Conservation (phyloP, 306 rosid species). For the Malus orientalis region DNA sequence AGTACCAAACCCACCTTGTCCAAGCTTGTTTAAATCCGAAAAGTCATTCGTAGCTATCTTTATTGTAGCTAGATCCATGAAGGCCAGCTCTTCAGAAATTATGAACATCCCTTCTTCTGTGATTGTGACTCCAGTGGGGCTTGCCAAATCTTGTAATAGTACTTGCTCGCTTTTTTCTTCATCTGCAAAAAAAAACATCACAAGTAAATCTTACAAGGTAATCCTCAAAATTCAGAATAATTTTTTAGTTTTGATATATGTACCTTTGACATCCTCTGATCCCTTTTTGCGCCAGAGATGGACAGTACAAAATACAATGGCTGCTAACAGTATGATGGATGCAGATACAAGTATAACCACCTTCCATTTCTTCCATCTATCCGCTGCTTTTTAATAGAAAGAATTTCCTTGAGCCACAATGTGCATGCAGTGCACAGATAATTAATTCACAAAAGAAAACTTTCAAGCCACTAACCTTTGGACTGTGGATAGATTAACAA, state of each 20-base stretch:
- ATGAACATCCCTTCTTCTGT: slow-evolving; percentile 36
- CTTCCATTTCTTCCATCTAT: slow-evolving; percentile 43
- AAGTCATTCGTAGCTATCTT: slow-evolving; percentile 15
- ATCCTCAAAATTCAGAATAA: no score
- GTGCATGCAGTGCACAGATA: no score
- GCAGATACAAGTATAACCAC: slow-evolving; percentile 5
- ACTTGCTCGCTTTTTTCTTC: slow-evolving; percentile 25
- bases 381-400: slow-evolving; percentile 8
- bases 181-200: slow-evolving; percentile 15
- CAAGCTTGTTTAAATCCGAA: slow-evolving; percentile 44
- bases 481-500: slow-evolving; percentile 16
- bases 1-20: slow-evolving; percentile 62
- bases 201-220: neutral
- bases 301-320: slow-evolving; percentile 13
- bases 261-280: slow-evolving; percentile 15
- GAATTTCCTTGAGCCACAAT: neutral
- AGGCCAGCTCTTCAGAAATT: slow-evolving; percentile 30
- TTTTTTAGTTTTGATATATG: neutral
- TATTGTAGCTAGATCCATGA: slow-evolving; percentile 25
- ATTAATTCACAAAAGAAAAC: no score
- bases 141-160: slow-evolving; percentile 24
- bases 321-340: slow-evolving; percentile 15
- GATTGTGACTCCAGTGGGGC: slow-evolving; percentile 8
- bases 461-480: slow-evolving; percentile 8
- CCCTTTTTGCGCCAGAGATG: neutral